A percentile compares a stretch with the other conserved stretches of the same genome.
phyloP scores from a whole-genome alignment of 2,329 filamentous ascomycete genomes.

The Zymoseptoria ardabiliae region DNA sequence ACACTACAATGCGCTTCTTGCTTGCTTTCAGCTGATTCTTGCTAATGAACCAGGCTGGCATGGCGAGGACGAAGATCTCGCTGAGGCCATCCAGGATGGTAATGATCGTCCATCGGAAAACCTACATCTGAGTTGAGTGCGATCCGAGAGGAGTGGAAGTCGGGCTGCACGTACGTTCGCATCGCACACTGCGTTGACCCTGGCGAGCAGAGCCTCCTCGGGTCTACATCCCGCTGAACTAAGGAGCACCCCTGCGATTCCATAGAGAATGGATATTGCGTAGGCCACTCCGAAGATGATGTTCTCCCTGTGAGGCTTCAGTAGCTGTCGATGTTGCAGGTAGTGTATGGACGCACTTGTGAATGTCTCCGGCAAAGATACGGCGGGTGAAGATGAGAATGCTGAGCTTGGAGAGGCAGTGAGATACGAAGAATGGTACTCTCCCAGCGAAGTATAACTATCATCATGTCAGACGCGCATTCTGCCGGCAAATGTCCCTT shows the following conservation, averaged over 20 bases:
- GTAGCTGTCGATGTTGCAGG: background rate
- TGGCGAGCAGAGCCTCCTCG: slow-evolving; percentile 7
- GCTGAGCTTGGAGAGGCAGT: slow-evolving; percentile 17
- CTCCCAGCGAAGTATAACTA: slow-evolving; percentile 18
- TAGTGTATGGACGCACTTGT: slow-evolving; percentile 5
- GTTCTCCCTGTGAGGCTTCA: slow-evolving; percentile 8
- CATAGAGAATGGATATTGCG: slow-evolving; percentile 10
- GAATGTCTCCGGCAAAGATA: slow-evolving; percentile 17
- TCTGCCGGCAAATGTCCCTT: background rate
- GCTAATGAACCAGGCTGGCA: slow-evolving; percentile 21
- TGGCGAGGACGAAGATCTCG: slow-evolving; percentile 17
- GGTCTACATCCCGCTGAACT: slow-evolving; percentile 18
- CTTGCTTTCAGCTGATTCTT: slow-evolving; percentile 18
- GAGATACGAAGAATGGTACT: slow-evolving; percentile 14
- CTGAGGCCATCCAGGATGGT: slow-evolving; percentile 16
- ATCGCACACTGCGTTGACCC: slow-evolving; percentile 16
- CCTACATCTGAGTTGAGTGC: slow-evolving; percentile 7
- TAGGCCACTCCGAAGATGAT: slow-evolving; percentile 15
- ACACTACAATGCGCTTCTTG: slow-evolving; percentile 19
- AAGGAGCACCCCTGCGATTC: slow-evolving; percentile 12
- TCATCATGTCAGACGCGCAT: background rate
- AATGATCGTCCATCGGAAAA: slow-evolving; percentile 14
- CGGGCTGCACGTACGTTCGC: slow-evolving; percentile 11
- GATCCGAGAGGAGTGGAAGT: background rate
- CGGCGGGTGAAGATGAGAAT: slow-evolving; percentile 19